Percentiles rank a stretch among this genome's conserved stretches.
phyloP scores from a whole-genome alignment of 208 protist species.

The Wallacemonas sp. region DNA sequence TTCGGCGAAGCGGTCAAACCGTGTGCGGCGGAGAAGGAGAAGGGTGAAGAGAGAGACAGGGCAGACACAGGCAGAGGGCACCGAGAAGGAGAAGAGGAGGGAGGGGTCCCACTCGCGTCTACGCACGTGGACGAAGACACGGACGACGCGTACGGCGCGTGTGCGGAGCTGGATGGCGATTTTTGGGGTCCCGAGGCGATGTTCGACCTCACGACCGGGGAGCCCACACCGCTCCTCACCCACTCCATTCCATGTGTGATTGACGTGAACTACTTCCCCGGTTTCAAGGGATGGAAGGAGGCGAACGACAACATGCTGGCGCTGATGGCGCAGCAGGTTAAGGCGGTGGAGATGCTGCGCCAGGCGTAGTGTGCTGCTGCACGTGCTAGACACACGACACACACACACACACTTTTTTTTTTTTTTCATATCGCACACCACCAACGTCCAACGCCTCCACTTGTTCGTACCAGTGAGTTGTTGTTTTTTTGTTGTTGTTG shows the following conservation, averaged over 20 bases:
- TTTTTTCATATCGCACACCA: too few relatives aligned
- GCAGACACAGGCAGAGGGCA: neutral
- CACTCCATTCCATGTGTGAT: constrained; percentile 64
- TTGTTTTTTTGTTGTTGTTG: neutral
- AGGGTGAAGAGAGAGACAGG: constrained; percentile 18
- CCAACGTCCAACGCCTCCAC: too few relatives aligned
- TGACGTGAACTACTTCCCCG: constrained; percentile 90
- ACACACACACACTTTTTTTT: too few relatives aligned
- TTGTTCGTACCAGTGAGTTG: too few relatives aligned
- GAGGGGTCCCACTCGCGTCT: neutral
- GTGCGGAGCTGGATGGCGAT: neutral
- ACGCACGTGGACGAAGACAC: neutral
- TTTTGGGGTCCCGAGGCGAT: constrained; percentile 26
- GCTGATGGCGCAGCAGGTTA: constrained; percentile 25
- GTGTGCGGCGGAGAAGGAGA: neutral
- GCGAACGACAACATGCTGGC: constrained; percentile 51
- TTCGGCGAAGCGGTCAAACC: constrained; percentile 28
- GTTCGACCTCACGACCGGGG: constrained; percentile 66
- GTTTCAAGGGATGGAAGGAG: constrained; percentile 63
- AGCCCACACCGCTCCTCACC: constrained; percentile 51
- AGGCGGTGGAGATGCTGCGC: neutral
- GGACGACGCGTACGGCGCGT: neutral
- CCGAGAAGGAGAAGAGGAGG: neutral
- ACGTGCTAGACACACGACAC: too few relatives aligned
- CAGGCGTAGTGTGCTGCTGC: neutral